Conservation (phyloP, 1,284 basidiomycete species). For the Ustilago nuda region DNA sequence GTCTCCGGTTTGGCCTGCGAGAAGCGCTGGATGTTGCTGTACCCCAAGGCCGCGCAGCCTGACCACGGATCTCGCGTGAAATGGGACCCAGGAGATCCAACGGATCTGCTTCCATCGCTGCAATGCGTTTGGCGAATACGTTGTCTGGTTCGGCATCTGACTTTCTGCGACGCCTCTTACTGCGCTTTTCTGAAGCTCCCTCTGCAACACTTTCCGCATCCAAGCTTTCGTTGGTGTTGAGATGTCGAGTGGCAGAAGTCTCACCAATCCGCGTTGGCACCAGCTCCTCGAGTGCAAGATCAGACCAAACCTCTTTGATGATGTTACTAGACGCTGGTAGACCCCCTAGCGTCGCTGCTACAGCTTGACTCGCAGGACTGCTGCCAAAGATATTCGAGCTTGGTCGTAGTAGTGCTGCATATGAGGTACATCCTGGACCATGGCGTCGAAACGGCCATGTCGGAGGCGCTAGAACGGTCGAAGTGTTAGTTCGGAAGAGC, state of each 20-base stretch:
- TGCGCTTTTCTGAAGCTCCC: not conserved
- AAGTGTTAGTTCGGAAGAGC: slow-evolving; percentile 36
- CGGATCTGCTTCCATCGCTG: slow-evolving; percentile 36
- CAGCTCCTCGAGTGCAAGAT: slow-evolving; percentile 58
- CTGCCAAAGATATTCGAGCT: slow-evolving; percentile 42
- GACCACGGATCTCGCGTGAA: slow-evolving; percentile 45
- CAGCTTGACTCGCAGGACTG: slow-evolving; percentile 39
- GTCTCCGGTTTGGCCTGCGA: not conserved
- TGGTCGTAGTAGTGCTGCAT: slow-evolving; percentile 50
- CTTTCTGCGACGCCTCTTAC: slow-evolving; percentile 23
- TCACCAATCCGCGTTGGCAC: slow-evolving; percentile 34
- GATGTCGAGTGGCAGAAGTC: slow-evolving; percentile 30
- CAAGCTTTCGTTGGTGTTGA: slow-evolving; percentile 6
- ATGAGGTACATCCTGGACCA: slow-evolving; percentile 55
- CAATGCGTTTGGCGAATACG: slow-evolving; percentile 25
- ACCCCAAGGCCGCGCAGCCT: slow-evolving; percentile 31
- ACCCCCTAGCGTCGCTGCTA: slow-evolving; percentile 40
- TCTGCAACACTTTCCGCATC: not conserved
- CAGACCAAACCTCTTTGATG: slow-evolving; percentile 55
- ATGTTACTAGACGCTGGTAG: slow-evolving; percentile 29
- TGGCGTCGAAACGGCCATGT: slow-evolving; percentile 56
- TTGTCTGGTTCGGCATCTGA: slow-evolving; percentile 28
- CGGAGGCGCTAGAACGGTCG: slow-evolving; percentile 35
- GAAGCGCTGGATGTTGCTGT: slow-evolving; percentile 1
- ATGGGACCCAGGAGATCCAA: slow-evolving; percentile 40